Conservation (phyloP, 495 filamentous ascomycete species). For the Neurospora sp. region DNA sequence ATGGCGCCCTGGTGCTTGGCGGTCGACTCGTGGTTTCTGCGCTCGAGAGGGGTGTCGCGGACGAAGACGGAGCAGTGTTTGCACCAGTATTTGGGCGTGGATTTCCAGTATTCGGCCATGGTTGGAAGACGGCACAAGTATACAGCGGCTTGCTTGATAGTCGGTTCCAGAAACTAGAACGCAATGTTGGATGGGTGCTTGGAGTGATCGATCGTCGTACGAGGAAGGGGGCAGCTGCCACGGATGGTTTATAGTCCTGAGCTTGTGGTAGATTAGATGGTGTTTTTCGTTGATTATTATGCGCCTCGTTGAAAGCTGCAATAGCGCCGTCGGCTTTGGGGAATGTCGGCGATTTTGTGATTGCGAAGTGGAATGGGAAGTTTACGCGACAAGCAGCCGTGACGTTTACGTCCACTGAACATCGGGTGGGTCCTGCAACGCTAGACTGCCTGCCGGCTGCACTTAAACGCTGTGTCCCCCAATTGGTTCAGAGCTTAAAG, state of each 20-base stretch:
- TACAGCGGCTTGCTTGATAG: not conserved
- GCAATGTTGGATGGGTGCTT: not conserved
- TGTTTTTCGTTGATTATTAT: not conserved
- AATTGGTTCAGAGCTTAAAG: not conserved
- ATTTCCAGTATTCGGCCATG: constrained; percentile 99
- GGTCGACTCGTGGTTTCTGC: constrained; percentile 82
- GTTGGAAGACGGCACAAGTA: not conserved
- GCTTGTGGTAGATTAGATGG: not conserved
- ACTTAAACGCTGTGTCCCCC: not conserved
- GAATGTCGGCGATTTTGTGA: not conserved
- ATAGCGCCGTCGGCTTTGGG: not conserved
- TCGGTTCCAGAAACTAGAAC: not conserved
- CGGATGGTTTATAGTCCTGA: not conserved
- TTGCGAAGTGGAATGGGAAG: not conserved
- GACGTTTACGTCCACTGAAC: not conserved
- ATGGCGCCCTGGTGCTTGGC: constrained; percentile 78
- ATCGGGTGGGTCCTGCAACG: not conserved
- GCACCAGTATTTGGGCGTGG: constrained; percentile 94
- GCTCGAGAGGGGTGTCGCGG: constrained; percentile 83
- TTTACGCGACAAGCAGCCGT: not conserved
- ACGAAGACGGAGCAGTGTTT: constrained; percentile 92
- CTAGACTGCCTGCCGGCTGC: not conserved
- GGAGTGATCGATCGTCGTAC: not conserved
- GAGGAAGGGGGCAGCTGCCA: not conserved
- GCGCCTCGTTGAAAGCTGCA: not conserved